A percentile compares a stretch with the other conserved stretches of the same genome.
Evolutionary conservation across 306 rosid genomes (phyloP).

Genomic region (Cicer judaicum): DNA sequence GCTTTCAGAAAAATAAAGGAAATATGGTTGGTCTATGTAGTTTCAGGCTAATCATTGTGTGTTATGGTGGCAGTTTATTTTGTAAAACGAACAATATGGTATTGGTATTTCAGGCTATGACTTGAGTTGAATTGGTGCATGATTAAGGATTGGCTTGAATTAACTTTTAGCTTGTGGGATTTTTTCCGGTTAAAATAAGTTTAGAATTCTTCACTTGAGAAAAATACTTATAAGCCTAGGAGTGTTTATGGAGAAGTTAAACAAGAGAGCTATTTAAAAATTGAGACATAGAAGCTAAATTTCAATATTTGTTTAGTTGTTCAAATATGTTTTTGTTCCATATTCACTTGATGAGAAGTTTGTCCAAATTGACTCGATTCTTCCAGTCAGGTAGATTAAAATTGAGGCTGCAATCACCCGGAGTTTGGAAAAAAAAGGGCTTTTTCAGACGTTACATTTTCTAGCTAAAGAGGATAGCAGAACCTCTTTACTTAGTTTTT

Average conservation of each 20-base stretch:
- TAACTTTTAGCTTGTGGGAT: neutral
- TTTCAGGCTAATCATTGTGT: conserved; percentile 6
- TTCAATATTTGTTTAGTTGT: neutral
- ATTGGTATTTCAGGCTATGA: neutral
- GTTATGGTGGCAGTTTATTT: conserved; percentile 4
- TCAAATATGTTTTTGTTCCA: neutral
- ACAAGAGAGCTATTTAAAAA: neutral
- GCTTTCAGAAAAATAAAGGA: neutral
- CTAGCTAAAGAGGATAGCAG: neutral
- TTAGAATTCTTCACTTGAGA: neutral
- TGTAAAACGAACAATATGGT: neutral
- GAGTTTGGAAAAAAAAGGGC: neutral
- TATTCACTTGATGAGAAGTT: neutral
- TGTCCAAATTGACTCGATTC: neutral
- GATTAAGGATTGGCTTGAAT: neutral
- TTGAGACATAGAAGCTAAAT: neutral
- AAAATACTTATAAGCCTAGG: neutral
- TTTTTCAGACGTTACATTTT: neutral
- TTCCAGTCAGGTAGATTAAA: conserved; percentile 7
- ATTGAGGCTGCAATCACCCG: neutral
- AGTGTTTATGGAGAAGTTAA: neutral
- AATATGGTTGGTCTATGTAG: neutral
- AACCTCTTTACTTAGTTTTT: neutral
- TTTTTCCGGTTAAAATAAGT: neutral
- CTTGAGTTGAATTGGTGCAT: conserved; percentile 7